Conservation (phyloP, 2,329 filamentous ascomycete genomes). For the Cercospora sojina region DNA sequence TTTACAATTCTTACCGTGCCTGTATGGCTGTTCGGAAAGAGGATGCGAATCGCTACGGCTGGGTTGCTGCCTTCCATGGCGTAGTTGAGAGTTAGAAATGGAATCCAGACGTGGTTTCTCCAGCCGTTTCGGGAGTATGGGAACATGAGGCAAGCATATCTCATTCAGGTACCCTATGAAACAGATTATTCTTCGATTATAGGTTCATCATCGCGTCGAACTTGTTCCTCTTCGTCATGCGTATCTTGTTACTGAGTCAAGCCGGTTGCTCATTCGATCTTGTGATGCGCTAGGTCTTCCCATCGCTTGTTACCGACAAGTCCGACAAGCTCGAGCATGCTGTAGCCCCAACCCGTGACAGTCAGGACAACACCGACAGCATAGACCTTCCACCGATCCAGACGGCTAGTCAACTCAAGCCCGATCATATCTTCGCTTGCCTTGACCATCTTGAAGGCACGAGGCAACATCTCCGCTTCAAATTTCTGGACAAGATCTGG, state of each 20-base stretch:
- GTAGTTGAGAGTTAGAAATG: neutral
- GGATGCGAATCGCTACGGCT: conserved; percentile 44
- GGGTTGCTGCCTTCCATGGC: conserved; percentile 13
- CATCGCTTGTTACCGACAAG: neutral
- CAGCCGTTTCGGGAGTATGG: neutral
- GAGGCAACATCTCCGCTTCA: neutral
- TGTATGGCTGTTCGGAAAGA: conserved; percentile 43
- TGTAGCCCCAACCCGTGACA: neutral
- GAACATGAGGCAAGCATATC: no score
- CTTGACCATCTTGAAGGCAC: neutral
- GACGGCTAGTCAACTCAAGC: neutral
- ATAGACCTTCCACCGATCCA: neutral
- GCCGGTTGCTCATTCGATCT: neutral
- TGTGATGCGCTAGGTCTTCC: neutral
- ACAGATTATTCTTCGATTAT: no score
- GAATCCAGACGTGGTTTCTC: neutral
- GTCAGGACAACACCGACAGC: neutral
- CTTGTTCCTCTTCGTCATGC: neutral
- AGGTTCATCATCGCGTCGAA: no score
- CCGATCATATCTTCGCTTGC: neutral
- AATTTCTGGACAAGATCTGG: neutral
- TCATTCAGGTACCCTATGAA: no score
- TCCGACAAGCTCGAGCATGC: neutral
- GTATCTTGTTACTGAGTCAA: no score
- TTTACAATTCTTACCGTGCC: conserved; percentile 46